Evolutionary conservation across 2,329 filamentous ascomycete species (phyloP).

Genomic region (Pseudomassariella vexata): DNA sequence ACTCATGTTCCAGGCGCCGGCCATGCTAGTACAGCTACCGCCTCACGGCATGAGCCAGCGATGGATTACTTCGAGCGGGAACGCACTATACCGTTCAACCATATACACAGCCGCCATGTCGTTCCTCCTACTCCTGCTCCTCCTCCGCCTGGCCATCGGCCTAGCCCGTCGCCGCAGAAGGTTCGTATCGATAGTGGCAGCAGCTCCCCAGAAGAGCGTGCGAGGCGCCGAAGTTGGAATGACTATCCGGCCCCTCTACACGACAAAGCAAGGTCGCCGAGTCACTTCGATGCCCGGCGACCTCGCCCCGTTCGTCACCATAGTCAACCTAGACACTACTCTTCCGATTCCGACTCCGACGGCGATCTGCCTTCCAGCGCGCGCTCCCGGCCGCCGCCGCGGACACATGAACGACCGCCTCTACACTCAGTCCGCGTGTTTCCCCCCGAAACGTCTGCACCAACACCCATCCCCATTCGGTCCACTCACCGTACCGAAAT

Average conservation of each 20-base stretch:
- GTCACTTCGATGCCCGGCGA: constrained; percentile 16
- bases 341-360: constrained; percentile 16
- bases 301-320: constrained; percentile 17
- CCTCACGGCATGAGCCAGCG: constrained; percentile 20
- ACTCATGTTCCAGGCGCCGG: constrained; percentile 19
- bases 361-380: constrained; percentile 13
- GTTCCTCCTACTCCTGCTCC: too few relatives aligned
- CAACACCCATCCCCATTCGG: constrained; percentile 11
- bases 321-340: constrained; percentile 19
- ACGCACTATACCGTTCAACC: constrained; percentile 24
- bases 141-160: background rate
- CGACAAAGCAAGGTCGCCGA: constrained; percentile 15
- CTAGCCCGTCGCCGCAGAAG: constrained; percentile 4
- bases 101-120: constrained; percentile 18
- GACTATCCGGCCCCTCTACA: constrained; percentile 37
- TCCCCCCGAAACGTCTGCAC: constrained; percentile 9
- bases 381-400: constrained; percentile 11
- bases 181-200: constrained; percentile 24
- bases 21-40: too few relatives aligned
- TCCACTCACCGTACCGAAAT: constrained; percentile 16
- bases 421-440: constrained; percentile 14
- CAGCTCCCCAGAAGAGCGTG: constrained; percentile 32
- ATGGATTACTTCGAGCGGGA: constrained; percentile 31
- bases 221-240: constrained; percentile 44
- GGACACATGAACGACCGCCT: constrained; percentile 16